Conservation (phyloP, 2,329 filamentous ascomycete species). For the Epichloe sylvatica region DNA sequence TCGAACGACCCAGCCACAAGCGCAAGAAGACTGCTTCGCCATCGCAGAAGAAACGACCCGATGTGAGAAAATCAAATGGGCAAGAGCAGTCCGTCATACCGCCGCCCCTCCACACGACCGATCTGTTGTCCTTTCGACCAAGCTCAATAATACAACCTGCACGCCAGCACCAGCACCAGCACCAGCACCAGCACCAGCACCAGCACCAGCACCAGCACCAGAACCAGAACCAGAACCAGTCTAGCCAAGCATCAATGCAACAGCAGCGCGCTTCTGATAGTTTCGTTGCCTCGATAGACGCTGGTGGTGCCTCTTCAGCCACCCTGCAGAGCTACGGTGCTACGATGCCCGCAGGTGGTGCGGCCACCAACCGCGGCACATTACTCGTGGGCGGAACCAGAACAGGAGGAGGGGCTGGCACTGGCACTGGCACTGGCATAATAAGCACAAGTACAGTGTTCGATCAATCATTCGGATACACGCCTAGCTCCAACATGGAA, state of each 20-base stretch:
- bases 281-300: background rate
- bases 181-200: background rate
- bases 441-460: background rate
- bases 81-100: background rate
- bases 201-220: background rate
- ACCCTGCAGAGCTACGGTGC: constrained; percentile 12
- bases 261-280: background rate
- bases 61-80: background rate
- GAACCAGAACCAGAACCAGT: background rate
- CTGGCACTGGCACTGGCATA: too few relatives aligned
- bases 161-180: background rate
- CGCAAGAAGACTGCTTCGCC: constrained; percentile 28
- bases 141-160: background rate
- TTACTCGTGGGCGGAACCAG: constrained; percentile 1
- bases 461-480: constrained; percentile 24
- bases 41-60: background rate
- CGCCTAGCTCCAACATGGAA: constrained; percentile 6
- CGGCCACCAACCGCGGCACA: background rate
- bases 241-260: constrained; percentile 9
- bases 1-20: constrained; percentile 23
- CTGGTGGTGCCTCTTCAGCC: background rate
- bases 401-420: too few relatives aligned
- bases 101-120: background rate
- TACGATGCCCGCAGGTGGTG: background rate
- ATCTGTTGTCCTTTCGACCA: background rate